phyloP scores from a whole-genome alignment of 306 rosid genomes.

The Quercus gilva region DNA sequence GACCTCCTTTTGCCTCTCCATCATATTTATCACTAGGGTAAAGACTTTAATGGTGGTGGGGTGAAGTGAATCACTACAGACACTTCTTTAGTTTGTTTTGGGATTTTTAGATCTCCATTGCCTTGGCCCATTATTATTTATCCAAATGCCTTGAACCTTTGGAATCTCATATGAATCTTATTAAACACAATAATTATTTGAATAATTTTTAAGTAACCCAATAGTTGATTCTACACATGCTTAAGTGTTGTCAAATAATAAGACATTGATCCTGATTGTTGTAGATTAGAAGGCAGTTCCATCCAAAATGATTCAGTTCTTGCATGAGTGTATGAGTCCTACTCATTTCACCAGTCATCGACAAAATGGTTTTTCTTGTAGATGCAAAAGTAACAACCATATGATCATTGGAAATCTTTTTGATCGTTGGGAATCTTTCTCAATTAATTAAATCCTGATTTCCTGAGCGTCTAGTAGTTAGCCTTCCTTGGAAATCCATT shows the following conservation, averaged over 20 bases:
- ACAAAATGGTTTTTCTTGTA: not conserved
- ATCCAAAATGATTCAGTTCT: constrained; percentile 1
- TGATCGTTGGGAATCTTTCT: not conserved
- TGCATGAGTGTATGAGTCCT: not conserved
- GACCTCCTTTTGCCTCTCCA: no score
- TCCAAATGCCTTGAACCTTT: not conserved
- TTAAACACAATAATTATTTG: constrained; percentile 1
- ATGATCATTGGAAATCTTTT: not conserved
- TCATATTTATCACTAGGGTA: no score
- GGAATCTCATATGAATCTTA: not conserved
- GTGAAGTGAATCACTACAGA: not conserved
- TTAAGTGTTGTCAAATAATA: not conserved
- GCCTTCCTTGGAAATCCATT: not conserved
- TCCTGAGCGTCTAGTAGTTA: not conserved
- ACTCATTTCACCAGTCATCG: not conserved
- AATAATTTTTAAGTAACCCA: not conserved
- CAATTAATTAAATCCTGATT: not conserved
- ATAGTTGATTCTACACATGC: not conserved
- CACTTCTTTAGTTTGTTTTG: not conserved
- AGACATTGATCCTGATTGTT: not conserved
- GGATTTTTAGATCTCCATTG: not conserved
- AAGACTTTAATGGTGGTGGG: not conserved
- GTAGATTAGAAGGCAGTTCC: not conserved
- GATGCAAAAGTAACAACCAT: constrained; percentile 1
- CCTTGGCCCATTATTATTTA: not conserved